Percentiles rank a stretch among this genome's conserved stretches.
phyloP scores from a whole-genome alignment of 495 filamentous ascomycete species.

The Aspergillus indologenus region DNA sequence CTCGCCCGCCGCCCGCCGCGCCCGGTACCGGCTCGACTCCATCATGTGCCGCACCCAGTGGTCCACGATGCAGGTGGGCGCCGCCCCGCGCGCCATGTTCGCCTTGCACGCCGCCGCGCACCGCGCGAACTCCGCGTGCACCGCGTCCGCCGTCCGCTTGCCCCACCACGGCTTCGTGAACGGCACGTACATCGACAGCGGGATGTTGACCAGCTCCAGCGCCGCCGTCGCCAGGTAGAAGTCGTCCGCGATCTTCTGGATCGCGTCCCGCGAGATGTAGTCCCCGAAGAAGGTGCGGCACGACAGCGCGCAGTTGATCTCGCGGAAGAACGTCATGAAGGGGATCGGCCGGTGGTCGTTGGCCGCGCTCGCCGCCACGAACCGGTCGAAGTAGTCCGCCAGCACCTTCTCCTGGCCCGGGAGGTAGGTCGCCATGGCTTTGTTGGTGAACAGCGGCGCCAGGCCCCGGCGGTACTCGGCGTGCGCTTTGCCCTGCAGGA shows the following conservation, averaged over 20 bases:
- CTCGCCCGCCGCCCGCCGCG: conserved; percentile 45
- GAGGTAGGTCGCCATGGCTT: conserved; percentile 78
- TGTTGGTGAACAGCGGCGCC: conserved; percentile 85
- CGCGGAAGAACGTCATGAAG: conserved; percentile 84
- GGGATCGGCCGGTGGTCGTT: conserved; percentile 61
- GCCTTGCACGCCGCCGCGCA: conserved; percentile 85
- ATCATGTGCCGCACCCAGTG: conserved; percentile 82
- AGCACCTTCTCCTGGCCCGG: conserved; percentile 85
- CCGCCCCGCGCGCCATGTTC: conserved; percentile 79
- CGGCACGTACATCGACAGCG: conserved; percentile 76
- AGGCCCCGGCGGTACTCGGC: conserved; percentile 90
- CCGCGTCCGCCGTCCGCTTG: conserved; percentile 82
- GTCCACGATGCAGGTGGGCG: conserved; percentile 83
- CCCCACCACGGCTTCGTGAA: conserved; percentile 92
- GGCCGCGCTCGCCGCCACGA: conserved; percentile 61
- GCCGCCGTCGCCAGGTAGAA: conserved; percentile 92
- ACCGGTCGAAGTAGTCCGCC: conserved; percentile 72
- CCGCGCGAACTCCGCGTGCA: conserved; percentile 77
- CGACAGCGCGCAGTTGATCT: conserved; percentile 88
- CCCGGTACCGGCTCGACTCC: conserved; percentile 64
- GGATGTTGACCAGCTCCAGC: conserved; percentile 93
- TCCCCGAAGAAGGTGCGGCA: conserved; percentile 56
- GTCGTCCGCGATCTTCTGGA: conserved; percentile 92
- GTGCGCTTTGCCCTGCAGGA: conserved; percentile 84
- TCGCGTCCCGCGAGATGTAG: conserved; percentile 46